A percentile compares a stretch with the other conserved stretches of the same genome.
Conservation (phyloP, 2,329 filamentous ascomycete species). For the Ophiostoma montium region DNA sequence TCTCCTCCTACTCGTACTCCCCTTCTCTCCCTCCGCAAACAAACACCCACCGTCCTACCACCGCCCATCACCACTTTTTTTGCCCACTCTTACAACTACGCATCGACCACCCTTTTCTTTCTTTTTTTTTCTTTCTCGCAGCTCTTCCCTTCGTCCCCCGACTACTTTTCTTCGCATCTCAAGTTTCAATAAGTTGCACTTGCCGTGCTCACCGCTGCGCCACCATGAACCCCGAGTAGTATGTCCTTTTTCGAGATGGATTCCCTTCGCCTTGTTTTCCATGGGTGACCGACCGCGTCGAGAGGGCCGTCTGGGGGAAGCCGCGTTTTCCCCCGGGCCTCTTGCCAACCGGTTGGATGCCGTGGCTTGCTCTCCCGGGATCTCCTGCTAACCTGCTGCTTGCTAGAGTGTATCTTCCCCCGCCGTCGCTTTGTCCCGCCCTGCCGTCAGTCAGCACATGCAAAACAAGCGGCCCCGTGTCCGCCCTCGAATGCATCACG, state of each 20-base stretch:
- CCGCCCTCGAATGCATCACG: too few relatives aligned
- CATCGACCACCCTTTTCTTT: neutral
- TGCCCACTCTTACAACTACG: neutral
- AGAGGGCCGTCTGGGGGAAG: too few relatives aligned
- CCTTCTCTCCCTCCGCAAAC: neutral
- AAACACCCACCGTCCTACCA: neutral
- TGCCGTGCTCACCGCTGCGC: constrained; percentile 15
- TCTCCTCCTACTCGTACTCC: too few relatives aligned
- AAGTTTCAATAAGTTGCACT: neutral
- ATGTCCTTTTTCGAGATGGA: constrained; percentile 19
- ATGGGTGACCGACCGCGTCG: too few relatives aligned
- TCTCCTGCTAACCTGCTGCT: neutral
- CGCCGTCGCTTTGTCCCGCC: neutral
- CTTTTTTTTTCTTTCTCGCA: neutral
- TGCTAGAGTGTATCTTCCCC: neutral
- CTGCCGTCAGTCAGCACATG: neutral
- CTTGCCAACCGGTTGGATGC: neutral
- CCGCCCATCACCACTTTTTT: neutral
- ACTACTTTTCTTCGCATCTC: neutral
- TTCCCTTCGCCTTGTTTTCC: too few relatives aligned
- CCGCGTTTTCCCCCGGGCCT: neutral
- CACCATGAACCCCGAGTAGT: constrained; percentile 91
- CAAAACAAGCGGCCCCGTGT: too few relatives aligned
- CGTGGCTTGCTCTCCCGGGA: neutral
- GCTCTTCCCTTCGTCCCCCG: too few relatives aligned